A percentile compares a stretch with the other conserved stretches of the same genome.
phyloP scores from a whole-genome alignment of 805 yeast species.

The Metschnikowia vanudenii region DNA sequence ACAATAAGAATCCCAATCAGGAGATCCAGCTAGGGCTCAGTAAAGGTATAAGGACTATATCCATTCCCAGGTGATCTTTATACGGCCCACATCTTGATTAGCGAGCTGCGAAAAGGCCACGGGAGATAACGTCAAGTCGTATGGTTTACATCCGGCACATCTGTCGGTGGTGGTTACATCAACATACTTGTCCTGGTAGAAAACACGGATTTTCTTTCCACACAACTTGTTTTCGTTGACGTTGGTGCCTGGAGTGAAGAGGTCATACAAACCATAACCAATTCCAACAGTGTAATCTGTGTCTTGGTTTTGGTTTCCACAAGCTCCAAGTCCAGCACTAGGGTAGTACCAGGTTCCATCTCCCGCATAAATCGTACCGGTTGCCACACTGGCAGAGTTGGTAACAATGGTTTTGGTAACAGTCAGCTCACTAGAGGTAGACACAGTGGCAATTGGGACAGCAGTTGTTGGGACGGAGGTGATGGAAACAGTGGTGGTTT shows the following conservation, averaged over 20 bases:
- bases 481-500: slow-evolving; percentile 4
- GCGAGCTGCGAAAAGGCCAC: slow-evolving; percentile 55
- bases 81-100: slow-evolving; percentile 50
- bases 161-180: slow-evolving; percentile 56
- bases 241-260: slow-evolving; percentile 28
- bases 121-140: slow-evolving; percentile 61
- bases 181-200: slow-evolving; percentile 49
- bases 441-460: background rate
- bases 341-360: slow-evolving; percentile 51
- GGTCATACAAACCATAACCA: slow-evolving; percentile 41
- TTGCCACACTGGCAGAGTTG: slow-evolving; percentile 14
- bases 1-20: background rate
- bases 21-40: no score
- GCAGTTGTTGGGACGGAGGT: background rate
- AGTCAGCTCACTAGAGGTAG: slow-evolving; percentile 1
- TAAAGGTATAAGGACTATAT: slow-evolving; percentile 2
- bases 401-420: slow-evolving; percentile 7
- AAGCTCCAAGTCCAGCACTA: slow-evolving; percentile 45
- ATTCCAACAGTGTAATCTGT: slow-evolving; percentile 55
- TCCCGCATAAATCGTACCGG: slow-evolving; percentile 29
- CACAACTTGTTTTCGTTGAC: slow-evolving; percentile 50
- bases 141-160: slow-evolving; percentile 52
- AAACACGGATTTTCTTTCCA: slow-evolving; percentile 50
- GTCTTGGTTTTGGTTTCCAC: slow-evolving; percentile 48
- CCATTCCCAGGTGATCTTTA: slow-evolving; percentile 52